phyloP scores from a whole-genome alignment of 2,329 filamentous ascomycete species.

The Meredithiella fracta region DNA sequence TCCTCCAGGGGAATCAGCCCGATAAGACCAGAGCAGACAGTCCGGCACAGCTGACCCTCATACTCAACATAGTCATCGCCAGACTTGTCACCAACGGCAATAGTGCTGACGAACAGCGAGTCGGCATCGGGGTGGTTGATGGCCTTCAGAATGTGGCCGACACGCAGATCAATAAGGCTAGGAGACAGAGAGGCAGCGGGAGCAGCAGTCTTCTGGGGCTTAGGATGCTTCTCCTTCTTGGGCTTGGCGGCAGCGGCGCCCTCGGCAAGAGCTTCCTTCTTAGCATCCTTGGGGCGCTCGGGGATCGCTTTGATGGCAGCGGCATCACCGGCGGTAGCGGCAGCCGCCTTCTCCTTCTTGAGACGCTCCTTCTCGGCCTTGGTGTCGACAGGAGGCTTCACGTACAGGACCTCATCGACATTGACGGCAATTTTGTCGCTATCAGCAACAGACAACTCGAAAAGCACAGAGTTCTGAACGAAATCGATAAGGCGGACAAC shows the following conservation, averaged over 20 bases:
- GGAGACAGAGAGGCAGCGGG: slow-evolving; percentile 65
- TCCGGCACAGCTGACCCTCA: slow-evolving; percentile 81
- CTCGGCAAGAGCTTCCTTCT: slow-evolving; percentile 30
- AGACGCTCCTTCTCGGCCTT: slow-evolving; percentile 93
- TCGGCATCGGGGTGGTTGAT: slow-evolving; percentile 93
- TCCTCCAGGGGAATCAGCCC: slow-evolving; percentile 82
- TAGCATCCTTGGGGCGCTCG: slow-evolving; percentile 48
- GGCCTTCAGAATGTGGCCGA: slow-evolving; percentile 93
- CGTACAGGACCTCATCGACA: slow-evolving; percentile 63
- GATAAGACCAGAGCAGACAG: slow-evolving; percentile 92
- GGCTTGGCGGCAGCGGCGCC: slow-evolving; percentile 27
- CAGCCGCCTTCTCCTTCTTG: slow-evolving; percentile 85
- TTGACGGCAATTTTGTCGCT: slow-evolving; percentile 66
- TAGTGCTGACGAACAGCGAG: slow-evolving; percentile 86
- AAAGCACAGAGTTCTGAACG: slow-evolving; percentile 74
- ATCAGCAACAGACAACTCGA: slow-evolving; percentile 51
- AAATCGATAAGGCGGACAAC: slow-evolving; percentile 87
- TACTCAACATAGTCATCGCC: slow-evolving; percentile 83
- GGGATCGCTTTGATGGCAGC: slow-evolving; percentile 34
- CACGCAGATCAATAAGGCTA: slow-evolving; percentile 78
- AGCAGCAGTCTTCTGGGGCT: slow-evolving; percentile 51
- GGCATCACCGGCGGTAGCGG: slow-evolving; percentile 34
- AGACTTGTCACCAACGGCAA: slow-evolving; percentile 77
- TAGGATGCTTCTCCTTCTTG: slow-evolving; percentile 70
- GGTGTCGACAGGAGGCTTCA: slow-evolving; percentile 75